Conservation (phyloP, 2,329 filamentous ascomycete species). For the Fusarium sp. region DNA sequence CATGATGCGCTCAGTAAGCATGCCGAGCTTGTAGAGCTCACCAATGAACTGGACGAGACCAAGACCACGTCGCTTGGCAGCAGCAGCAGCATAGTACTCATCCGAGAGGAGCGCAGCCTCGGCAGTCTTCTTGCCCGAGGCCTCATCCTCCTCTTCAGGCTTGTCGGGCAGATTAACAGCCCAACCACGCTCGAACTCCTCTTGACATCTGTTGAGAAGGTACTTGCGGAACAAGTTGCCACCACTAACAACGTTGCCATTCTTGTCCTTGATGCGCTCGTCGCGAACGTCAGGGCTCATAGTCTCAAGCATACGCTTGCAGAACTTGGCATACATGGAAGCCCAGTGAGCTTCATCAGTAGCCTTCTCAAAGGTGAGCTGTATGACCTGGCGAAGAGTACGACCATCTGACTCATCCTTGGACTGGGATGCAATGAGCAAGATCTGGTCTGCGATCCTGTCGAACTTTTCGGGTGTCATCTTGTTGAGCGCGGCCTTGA, state of each 20-base stretch:
- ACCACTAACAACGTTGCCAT: slow-evolving; percentile 86
- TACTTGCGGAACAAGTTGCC: slow-evolving; percentile 98
- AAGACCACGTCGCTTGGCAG: slow-evolving; percentile 94
- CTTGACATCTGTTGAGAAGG: slow-evolving; percentile 96
- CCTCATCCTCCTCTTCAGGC: slow-evolving; percentile 71
- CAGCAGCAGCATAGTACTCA: slow-evolving; percentile 94
- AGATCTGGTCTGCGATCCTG: slow-evolving; percentile 91
- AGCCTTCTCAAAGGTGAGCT: slow-evolving; percentile 98
- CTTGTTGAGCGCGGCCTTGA: slow-evolving; percentile 98
- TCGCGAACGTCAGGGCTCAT: slow-evolving; percentile 97
- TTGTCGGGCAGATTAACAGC: slow-evolving; percentile 82
- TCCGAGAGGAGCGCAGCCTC: slow-evolving; percentile 90
- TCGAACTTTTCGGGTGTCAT: slow-evolving; percentile 99
- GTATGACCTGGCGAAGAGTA: slow-evolving; percentile 96
- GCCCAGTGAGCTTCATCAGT: slow-evolving; percentile 99
- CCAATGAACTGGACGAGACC: slow-evolving; percentile 99
- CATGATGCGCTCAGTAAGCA: slow-evolving; percentile 99
- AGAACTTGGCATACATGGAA: slow-evolving; percentile 98
- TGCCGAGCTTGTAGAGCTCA: slow-evolving; percentile 97
- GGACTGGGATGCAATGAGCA: slow-evolving; percentile 91
- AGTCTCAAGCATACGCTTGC: slow-evolving; percentile 93
- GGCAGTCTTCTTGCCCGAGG: slow-evolving; percentile 62
- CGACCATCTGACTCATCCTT: slow-evolving; percentile 95
- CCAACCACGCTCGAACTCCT: slow-evolving; percentile 99
- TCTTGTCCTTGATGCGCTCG: slow-evolving; percentile 92